Evolutionary conservation across 176 grass and related monocot genomes (phyloP), one percentile per base, ranked within the genome.

Genomic region (Sorghum bicolor): DNA sequence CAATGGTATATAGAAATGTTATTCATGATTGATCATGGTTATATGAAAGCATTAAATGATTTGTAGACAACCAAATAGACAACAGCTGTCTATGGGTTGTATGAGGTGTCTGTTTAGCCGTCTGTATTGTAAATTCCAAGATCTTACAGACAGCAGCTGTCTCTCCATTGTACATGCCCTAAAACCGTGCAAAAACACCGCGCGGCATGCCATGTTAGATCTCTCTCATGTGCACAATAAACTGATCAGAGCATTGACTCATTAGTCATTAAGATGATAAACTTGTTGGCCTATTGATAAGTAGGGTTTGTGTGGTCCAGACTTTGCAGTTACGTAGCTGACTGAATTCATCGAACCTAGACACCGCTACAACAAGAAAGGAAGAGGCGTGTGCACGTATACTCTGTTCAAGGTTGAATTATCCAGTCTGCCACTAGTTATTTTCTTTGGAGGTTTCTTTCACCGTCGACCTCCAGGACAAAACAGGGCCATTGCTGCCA

Each of bases 291-390:
- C 22, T 58, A 58, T 63, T 28, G 61, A 6, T 66, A 63, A 70
- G 37, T 70, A 41, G 15, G 77, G 22, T 44, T 29, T 64, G 55
- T 66, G 77, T 79, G 58, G 38, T 28, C 76, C 38, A 20, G 52
- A n/a, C n/a, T n/a, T n/a, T n/a, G 19, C 4, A 13, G 70, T 75
- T 26, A 70, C 20, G 12, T 25, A 33, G 13, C 2, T 1, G 3
- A 39, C 14, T 38, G 52, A 39, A 29, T 84, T 41, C 82, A 77
- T 69, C 25, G 74, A 78, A 85, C 64, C 48, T 25, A 30, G 74
- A 78, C 74, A 5, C 4, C 32, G 32, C 17, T 68, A 45, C 73
- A 14, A 17, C 3, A 10, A 67, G 15, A 68, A 69, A 10, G 34
- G 26, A 43, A 44, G 25, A 32, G 16, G 6, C 25, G 6, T 36